These are phyloP conservation scores for Xylaria sp. DNA, from an alignment of 2,329 filamentous ascomycete genomes.

Conservation along the genomic window DNA sequence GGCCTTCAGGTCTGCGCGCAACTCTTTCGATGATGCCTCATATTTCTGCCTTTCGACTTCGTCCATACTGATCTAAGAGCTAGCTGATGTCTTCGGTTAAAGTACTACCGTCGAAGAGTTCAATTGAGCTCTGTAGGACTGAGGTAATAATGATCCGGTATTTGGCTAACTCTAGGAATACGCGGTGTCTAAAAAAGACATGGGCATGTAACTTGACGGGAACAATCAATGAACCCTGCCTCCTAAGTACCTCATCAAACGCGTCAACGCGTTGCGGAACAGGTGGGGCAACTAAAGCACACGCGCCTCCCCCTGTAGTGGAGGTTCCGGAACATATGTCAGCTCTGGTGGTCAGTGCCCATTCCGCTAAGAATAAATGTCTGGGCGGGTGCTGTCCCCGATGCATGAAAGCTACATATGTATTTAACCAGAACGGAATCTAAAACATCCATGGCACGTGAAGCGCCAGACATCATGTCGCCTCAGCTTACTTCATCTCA, in stretches of 20 bases:
- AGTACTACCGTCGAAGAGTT: background rate
- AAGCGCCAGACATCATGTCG: background rate
- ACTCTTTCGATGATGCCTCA: conserved; percentile 52
- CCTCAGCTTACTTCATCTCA: background rate
- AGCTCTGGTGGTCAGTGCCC: too few relatives aligned
- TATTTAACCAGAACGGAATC: background rate
- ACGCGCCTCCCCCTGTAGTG: too few relatives aligned
- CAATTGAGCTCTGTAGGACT: background rate
- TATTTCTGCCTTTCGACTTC: conserved; percentile 47
- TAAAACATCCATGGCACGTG: background rate
- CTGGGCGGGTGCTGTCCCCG: too few relatives aligned
- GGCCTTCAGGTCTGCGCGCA: conserved; percentile 71
- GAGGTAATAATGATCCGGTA: background rate
- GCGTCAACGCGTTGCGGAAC: too few relatives aligned
- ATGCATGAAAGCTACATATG: background rate
- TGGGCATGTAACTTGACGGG: too few relatives aligned
- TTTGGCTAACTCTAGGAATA: background rate
- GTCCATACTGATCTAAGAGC: conserved; percentile 47
- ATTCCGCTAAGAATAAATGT: too few relatives aligned
- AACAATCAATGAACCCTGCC: too few relatives aligned
- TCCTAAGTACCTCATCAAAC: too few relatives aligned
- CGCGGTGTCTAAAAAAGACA: background rate
- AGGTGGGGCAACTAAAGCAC: too few relatives aligned
- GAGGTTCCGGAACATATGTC: too few relatives aligned
- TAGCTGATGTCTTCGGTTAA: background rate